Conservation (phyloP, 2,329 filamentous ascomycete genomes). For the Lachnellula hyalina region DNA sequence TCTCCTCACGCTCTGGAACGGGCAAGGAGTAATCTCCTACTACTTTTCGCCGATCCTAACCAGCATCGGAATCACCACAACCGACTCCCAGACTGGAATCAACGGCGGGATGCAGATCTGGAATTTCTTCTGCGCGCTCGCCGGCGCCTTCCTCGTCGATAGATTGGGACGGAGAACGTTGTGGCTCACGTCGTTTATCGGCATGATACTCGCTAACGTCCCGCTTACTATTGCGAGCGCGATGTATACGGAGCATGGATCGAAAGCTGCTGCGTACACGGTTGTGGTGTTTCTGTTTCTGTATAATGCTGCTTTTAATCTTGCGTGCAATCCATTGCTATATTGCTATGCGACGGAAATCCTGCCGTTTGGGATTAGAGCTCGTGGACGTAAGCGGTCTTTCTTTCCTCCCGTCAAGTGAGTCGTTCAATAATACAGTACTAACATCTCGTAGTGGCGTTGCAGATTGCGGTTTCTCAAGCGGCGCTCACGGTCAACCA, state of each 20-base stretch:
- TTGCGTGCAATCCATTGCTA: slow-evolving; percentile 23
- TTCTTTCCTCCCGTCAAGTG: neutral
- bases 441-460: neutral
- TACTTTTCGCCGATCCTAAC: slow-evolving; percentile 28
- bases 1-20: slow-evolving; percentile 17
- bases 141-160: slow-evolving; percentile 23
- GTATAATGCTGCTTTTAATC: slow-evolving; percentile 38
- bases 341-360: slow-evolving; percentile 21
- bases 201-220: slow-evolving; percentile 27
- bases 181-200: slow-evolving; percentile 15
- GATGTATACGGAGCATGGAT: slow-evolving; percentile 4
- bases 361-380: slow-evolving; percentile 18
- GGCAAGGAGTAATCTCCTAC: slow-evolving; percentile 20
- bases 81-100: slow-evolving; percentile 23
- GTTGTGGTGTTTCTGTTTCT: slow-evolving; percentile 43
- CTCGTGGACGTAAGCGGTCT: slow-evolving; percentile 19
- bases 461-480: neutral
- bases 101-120: slow-evolving; percentile 31
- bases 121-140: slow-evolving; percentile 48
- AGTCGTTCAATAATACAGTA: neutral
- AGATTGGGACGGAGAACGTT: slow-evolving; percentile 21
- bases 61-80: slow-evolving; percentile 20
- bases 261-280: slow-evolving; percentile 12
- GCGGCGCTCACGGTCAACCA: slow-evolving; percentile 25
- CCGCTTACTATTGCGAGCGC: slow-evolving; percentile 19